Evolutionary conservation across 2,329 filamentous ascomycete genomes (phyloP).

Genomic region (Coniosporium tulheliwenetii): DNA sequence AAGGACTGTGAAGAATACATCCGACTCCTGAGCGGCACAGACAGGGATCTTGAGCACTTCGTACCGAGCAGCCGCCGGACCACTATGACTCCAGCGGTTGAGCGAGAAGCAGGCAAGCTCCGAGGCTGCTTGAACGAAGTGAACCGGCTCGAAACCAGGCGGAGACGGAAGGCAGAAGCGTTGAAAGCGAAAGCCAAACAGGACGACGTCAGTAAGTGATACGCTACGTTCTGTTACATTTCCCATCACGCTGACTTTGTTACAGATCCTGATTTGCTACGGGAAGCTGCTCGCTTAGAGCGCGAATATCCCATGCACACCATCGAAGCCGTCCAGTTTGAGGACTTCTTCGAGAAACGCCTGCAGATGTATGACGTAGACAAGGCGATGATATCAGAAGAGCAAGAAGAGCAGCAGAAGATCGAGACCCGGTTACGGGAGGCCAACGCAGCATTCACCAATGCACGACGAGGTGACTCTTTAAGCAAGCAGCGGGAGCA

Average conservation of each 20-base stretch:
- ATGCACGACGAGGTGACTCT: conserved; percentile 51
- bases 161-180: conserved; percentile 64
- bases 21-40: conserved; percentile 59
- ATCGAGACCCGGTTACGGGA: conserved; percentile 54
- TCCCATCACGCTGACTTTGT: neutral
- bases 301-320: conserved; percentile 71
- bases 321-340: conserved; percentile 80
- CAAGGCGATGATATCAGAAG: conserved; percentile 51
- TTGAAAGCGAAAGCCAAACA: conserved; percentile 64
- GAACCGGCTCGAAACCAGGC: conserved; percentile 62
- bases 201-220: conserved; percentile 62
- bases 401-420: conserved; percentile 61
- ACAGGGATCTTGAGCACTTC: conserved; percentile 70
- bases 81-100: conserved; percentile 65
- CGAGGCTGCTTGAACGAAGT: conserved; percentile 75
- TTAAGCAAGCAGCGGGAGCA: conserved; percentile 63
- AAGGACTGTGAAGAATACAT: conserved; percentile 60
- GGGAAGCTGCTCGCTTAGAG: conserved; percentile 72
- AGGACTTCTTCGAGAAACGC: conserved; percentile 73
- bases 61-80: conserved; percentile 74
- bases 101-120: conserved; percentile 61
- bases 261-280: conserved; percentile 56
- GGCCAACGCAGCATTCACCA: conserved; percentile 64
- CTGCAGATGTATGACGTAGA: conserved; percentile 73
- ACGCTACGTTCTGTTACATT: conserved; percentile 1